Conservation (phyloP, 345 rosid genomes). For the Salix suchowensis region DNA sequence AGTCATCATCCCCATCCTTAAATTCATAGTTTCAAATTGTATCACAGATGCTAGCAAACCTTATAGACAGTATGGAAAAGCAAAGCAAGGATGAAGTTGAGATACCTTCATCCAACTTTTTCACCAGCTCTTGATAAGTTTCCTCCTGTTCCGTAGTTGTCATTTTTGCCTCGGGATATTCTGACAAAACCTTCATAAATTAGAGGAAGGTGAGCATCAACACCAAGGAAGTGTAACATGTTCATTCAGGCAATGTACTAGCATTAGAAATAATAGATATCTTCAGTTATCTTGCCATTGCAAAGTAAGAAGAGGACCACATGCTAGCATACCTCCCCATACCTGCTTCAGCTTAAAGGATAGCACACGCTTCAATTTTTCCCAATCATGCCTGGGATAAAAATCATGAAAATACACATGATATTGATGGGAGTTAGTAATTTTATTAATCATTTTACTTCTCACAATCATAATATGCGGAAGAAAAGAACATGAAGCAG, state of each 20-base stretch:
- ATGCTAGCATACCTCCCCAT: conserved; percentile 65
- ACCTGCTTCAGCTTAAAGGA: conserved; percentile 96
- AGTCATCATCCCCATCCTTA: neutral
- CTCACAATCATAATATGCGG: no score
- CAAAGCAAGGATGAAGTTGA: conserved; percentile 11
- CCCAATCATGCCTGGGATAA: conserved; percentile 76
- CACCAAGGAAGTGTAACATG: neutral
- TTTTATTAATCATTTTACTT: neutral
- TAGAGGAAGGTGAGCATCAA: conserved; percentile 13
- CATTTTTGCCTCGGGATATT: conserved; percentile 80
- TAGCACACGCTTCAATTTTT: conserved; percentile 61
- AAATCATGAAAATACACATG: conserved; percentile 2
- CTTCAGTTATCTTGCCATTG: neutral
- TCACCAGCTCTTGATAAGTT: conserved; percentile 51
- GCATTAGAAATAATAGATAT: conserved; percentile 1
- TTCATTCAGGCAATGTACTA: neutral
- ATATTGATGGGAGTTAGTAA: neutral
- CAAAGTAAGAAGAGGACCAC: conserved; percentile 15
- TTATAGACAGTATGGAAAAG: neutral
- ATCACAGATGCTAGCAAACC: neutral
- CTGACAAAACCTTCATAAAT: conserved; percentile 62
- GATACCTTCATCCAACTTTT: conserved; percentile 73
- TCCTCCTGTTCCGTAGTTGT: conserved; percentile 58
- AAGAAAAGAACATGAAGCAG: neutral
- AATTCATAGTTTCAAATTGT: neutral